These are phyloP conservation scores for Ophiostoma ips DNA, from an alignment of 2,329 filamentous ascomycete species.

Conservation along the genomic window DNA sequence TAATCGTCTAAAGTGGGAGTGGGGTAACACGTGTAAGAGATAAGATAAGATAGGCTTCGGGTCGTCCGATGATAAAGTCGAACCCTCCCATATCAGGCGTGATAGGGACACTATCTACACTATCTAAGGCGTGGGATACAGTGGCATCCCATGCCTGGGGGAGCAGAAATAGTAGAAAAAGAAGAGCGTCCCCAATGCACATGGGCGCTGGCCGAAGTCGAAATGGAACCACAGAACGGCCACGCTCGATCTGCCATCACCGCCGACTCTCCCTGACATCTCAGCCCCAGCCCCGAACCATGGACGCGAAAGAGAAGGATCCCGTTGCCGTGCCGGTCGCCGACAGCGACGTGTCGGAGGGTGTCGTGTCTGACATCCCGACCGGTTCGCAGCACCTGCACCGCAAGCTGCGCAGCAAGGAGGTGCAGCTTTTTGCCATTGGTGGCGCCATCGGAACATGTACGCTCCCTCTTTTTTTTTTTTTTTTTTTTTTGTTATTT, in stretches of 20 bases:
- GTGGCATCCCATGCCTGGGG: too few relatives aligned
- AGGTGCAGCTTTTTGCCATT: slow-evolving; percentile 29
- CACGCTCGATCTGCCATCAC: background rate
- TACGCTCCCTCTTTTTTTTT: background rate
- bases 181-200: too few relatives aligned
- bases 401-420: slow-evolving; percentile 9
- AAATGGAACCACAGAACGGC: too few relatives aligned
- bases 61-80: background rate
- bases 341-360: slow-evolving; percentile 3
- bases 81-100: background rate
- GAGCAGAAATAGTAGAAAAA: too few relatives aligned
- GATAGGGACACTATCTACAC: background rate
- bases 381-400: slow-evolving; percentile 10
- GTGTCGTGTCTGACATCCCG: background rate
- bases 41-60: background rate
- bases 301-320: background rate
- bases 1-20: background rate
- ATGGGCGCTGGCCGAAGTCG: too few relatives aligned
- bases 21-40: background rate
- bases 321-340: background rate
- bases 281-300: background rate
- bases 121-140: background rate
- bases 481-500: too few relatives aligned
- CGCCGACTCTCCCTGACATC: background rate
- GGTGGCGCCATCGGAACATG: slow-evolving; percentile 49